Percentiles rank a stretch among this genome's conserved stretches.
phyloP scores from a whole-genome alignment of 176 grass and related monocot species.

The Otatea glauca region DNA sequence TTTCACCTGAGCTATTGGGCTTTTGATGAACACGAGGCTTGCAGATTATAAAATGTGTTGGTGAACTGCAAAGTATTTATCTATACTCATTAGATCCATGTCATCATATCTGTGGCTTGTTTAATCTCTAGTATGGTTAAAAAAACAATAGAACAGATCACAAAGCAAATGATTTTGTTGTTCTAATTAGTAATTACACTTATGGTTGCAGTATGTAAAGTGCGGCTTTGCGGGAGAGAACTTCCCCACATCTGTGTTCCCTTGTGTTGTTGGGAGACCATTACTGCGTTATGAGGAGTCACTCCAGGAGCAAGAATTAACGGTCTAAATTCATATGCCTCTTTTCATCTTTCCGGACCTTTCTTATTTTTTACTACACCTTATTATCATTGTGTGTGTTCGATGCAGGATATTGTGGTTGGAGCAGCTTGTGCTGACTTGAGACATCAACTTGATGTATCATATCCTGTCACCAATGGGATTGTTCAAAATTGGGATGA shows the following conservation, averaged over 20 bases:
- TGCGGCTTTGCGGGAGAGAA: conserved; percentile 96
- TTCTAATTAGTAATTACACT: conserved; percentile 21
- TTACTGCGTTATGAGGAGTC: conserved; percentile 91
- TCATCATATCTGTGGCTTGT: background rate
- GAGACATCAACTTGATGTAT: conserved; percentile 90
- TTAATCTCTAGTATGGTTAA: background rate
- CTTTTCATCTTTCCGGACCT: background rate
- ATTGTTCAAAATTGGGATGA: conserved; percentile 99
- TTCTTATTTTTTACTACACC: background rate
- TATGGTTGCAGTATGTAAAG: conserved; percentile 85
- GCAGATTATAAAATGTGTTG: background rate
- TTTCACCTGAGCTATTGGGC: background rate
- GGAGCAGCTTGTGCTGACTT: conserved; percentile 90
- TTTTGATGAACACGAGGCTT: background rate
- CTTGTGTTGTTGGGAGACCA: conserved; percentile 86
- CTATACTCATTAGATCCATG: background rate
- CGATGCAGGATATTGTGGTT: conserved; percentile 74
- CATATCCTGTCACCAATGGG: conserved; percentile 92
- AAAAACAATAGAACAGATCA: background rate
- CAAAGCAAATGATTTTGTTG: background rate
- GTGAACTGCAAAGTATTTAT: background rate
- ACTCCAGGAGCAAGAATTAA: conserved; percentile 83
- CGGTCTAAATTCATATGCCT: conserved; percentile 46
- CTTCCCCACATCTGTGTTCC: conserved; percentile 87
- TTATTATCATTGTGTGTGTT: background rate